Base-by-base conservation (phyloP, 441 rosid genomes). In the Bocquillonia castaneifolia region DNA sequence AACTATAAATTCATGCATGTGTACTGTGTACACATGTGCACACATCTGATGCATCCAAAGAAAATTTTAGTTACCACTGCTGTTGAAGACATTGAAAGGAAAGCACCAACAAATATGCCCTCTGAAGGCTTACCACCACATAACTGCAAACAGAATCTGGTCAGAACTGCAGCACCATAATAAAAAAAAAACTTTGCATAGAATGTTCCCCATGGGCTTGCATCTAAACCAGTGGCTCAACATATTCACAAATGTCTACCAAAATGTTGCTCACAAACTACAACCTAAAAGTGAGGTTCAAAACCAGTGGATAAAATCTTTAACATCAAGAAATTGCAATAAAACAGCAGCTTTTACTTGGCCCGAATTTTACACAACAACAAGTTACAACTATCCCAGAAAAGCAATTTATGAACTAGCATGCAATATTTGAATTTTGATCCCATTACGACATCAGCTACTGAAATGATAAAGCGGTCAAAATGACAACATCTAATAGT, bases 21-120 rank as follows among this genome's bases (percentile, higher is more conserved):
- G n/a, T n/a, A n/a, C n/a, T n/a, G n/a, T n/a, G n/a, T n/a, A n/a
- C n/a, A n/a, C n/a, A n/a, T n/a, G n/a, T n/a, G n/a, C n/a, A n/a
- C n/a, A n/a, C n/a, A n/a, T n/a, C 6, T 48, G 60, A 26, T 2
- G 67, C 23, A 28, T 58, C 61, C 12, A 53, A 20, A 10, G 40
- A 42, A 61, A 22, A n/a, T 65, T 68, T 81, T 1, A 50, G 9
- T 50, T 84, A 91, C 97, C 93, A 91, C 97, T 45, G 97, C 97
- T 66, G 97, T 91, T 29, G 96, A 91, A 78, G 97, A 91, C 97
- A 91, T 91, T 39, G 97, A 91, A 70, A 91, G 84, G 75, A 91
- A 86, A 68, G 83, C 90, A 34, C 97, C 97, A 40, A 91, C 92
- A 74, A 89, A 91, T 53, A 91, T 82, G 60, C 97, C 97, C 76